Base-by-base conservation (phyloP, 2,329 filamentous ascomycete species). In the Pochonia chlamydosporia region DNA sequence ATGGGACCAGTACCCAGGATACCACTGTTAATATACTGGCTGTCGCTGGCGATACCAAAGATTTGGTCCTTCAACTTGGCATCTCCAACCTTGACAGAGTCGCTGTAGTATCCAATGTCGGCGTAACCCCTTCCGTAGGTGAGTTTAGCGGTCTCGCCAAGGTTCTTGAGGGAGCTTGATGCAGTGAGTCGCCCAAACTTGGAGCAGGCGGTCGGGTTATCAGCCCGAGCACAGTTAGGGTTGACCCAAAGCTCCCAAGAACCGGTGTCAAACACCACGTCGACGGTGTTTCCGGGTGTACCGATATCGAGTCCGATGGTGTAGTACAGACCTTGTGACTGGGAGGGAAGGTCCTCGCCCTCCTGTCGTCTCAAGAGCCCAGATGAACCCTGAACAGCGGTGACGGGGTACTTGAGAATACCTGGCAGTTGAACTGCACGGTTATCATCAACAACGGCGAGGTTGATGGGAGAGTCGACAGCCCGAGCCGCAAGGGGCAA, bases 181-280 rank as follows among this genome's bases (percentile, higher is more conserved):
- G 49, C 43, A 8, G 51, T 55, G 16, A 61, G 61, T 14, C 53
- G 54, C 6, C 56, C 55, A 43, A 56, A 57, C 1, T 28, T 37
- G 14, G 48, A 16, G 46, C 62, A 64, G 24, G 56, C 56, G 0
- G 45, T 31, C 1, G 48, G 50, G 20, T 62, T 49, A 8, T 49
- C 36, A 1, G 61, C 48, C 16, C 56, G 58, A 25, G 49, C 44
- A 51, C 66, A 69, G 7, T 58, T 52, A 9, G 66, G 65, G 42
- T 68, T 65, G n/a, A 68, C 65, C 66, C 64, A 69, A 4, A 66
- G 56, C 48, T 69, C 65, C 3, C 57, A 55, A 2, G 65, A 67
- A 10, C 64, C 64, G 1, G 66, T 69, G 47, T 68, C 64, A 24
- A 69, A 56, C 45, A 61, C 56, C 39, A 68, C 61, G 8, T 53